A percentile compares a stretch with the other conserved stretches of the same genome.
phyloP scores from a whole-genome alignment of 768 basidiomycete genomes.

The Gloeophyllum trabeum region DNA sequence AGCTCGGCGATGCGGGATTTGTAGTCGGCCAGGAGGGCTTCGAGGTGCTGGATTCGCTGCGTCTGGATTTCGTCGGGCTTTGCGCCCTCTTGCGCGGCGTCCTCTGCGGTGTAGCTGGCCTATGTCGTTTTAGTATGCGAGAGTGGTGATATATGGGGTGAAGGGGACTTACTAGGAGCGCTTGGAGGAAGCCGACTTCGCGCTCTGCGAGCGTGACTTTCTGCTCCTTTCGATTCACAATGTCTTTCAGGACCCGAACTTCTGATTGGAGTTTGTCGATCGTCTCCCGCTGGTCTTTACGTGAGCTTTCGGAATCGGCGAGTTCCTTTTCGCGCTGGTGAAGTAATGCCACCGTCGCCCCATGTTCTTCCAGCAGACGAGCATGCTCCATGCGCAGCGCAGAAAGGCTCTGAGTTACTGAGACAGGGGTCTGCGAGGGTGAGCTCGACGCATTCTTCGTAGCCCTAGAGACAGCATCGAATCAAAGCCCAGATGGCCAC shows the following conservation, averaged over 20 bases:
- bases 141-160: background rate
- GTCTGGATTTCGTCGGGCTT: slow-evolving; percentile 24
- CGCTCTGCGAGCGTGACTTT: slow-evolving; percentile 34
- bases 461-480: slow-evolving; percentile 20
- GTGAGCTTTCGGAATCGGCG: slow-evolving; percentile 22
- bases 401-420: slow-evolving; percentile 47
- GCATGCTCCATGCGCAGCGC: slow-evolving; percentile 52
- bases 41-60: slow-evolving; percentile 41
- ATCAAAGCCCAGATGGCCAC: background rate
- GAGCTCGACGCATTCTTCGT: slow-evolving; percentile 21
- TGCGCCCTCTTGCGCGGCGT: slow-evolving; percentile 21
- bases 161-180: slow-evolving; percentile 44
- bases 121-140: slow-evolving; percentile 12
- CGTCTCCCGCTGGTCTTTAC: slow-evolving; percentile 23
- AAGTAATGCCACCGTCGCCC: slow-evolving; percentile 40
- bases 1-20: slow-evolving; percentile 37
- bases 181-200: slow-evolving; percentile 57
- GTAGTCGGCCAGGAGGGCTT: slow-evolving; percentile 41
- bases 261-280: slow-evolving; percentile 24
- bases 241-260: slow-evolving; percentile 27
- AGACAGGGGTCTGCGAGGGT: slow-evolving; percentile 36
- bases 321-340: slow-evolving; percentile 44
- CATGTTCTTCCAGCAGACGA: slow-evolving; percentile 55
- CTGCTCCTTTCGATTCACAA: slow-evolving; percentile 24
- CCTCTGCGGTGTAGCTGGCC: slow-evolving; percentile 58